Evolutionary conservation across 768 basidiomycete species (phyloP), one percentile per base, ranked within the genome.

Genomic region (Calocera viscosa): DNA sequence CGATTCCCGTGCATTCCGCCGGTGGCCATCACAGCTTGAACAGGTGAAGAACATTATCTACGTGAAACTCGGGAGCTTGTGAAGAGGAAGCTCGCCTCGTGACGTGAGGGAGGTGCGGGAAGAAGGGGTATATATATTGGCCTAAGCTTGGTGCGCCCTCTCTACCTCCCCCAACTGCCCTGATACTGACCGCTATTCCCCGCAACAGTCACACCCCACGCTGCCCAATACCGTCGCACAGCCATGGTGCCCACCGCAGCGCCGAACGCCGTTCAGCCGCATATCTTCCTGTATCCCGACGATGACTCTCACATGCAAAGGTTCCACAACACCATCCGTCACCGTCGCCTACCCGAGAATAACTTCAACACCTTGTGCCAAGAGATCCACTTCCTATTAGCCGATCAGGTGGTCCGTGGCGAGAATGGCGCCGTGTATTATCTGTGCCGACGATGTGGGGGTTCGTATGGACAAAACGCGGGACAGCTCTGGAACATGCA

Each of bases 81-180:
- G 53, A 14, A 60, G 14, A 60, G 30, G 53, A 60, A 14, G 11
- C 30, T 32, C 19, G 30, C 53, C 53, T 11, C 53, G 53, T 30
- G 53, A 60, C 53, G 53, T 26, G 53, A 12, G 26, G 53, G 11
- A 12, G 43, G 24, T 60, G 26, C 30, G 53, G 30, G 53, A 60
- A 14, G 53, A 60, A 26, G 53, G 53, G 53, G 53, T 60, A 60
- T 60, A 60, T 60, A 60, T 60, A 60, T 60, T 60, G 53, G 53
- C 53, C 53, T 60, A 16, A 28, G 53, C 30, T 32, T 60, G 53
- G 53, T 60, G 22, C 53, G 53, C 30, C 24, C 14, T 28, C 53
- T 16, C 14, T 32, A 28, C 24, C n/a, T n/a, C 49, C 14, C 26
- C 53, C 53, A 16, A 5, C 53, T 12, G 22, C 53, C 22, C 53